These are phyloP conservation scores for Gossypium longicalyx DNA, from an alignment of 345 rosid species.

Conservation along the genomic window DNA sequence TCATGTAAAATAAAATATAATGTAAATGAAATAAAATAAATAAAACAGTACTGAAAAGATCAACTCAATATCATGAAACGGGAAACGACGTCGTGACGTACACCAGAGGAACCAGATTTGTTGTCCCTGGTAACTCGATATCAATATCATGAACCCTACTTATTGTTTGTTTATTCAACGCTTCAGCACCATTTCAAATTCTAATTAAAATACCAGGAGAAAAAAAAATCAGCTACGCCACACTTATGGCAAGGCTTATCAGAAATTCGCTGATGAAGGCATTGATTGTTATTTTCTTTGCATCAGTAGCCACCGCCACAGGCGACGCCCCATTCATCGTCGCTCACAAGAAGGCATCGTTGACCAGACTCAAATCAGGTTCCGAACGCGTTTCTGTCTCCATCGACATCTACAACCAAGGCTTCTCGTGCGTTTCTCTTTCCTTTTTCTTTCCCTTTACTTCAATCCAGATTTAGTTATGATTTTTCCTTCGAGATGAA, in stretches of 20 bases:
- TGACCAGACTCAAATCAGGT: slow-evolving; percentile 76
- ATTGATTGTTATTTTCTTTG: slow-evolving; percentile 34
- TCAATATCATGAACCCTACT: neutral
- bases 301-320: slow-evolving; percentile 37
- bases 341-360: slow-evolving; percentile 21
- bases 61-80: too few species aligned
- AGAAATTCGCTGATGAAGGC: slow-evolving; percentile 34
- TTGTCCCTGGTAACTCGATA: neutral
- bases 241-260: slow-evolving; percentile 20
- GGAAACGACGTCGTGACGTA: neutral
- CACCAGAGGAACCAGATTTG: neutral
- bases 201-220: neutral
- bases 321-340: slow-evolving; percentile 82
- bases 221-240: too few species aligned
- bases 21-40: too few species aligned
- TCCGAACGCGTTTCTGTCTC: slow-evolving; percentile 79
- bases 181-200: neutral
- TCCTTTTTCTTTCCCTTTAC: neutral
- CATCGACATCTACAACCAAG: slow-evolving; percentile 83
- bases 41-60: too few species aligned
- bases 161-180: neutral
- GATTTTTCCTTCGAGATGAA: neutral
- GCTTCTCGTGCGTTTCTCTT: slow-evolving; percentile 60
- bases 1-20: too few species aligned
- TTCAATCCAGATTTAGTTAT: slow-evolving; percentile 10